These are phyloP conservation scores for Penicillium janthinellum DNA, from an alignment of 2,329 filamentous ascomycete genomes.

Conservation along the genomic window DNA sequence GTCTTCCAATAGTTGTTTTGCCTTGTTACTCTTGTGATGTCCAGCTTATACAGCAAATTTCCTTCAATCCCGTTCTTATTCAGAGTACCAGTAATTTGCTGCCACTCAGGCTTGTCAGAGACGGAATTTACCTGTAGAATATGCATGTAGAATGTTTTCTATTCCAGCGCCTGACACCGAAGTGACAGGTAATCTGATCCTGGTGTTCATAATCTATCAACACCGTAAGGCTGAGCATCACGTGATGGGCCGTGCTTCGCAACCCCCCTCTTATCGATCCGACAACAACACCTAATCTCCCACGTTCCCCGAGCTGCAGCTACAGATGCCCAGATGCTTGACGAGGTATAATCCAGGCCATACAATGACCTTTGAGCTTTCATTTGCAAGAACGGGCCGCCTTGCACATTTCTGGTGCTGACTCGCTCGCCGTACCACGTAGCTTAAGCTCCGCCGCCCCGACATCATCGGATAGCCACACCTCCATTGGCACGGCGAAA, in stretches of 20 bases:
- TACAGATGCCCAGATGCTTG: slow-evolving; percentile 17
- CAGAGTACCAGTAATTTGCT: neutral
- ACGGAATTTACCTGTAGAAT: too few relatives aligned
- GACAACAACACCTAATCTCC: slow-evolving; percentile 23
- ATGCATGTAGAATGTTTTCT: neutral
- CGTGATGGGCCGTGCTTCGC: slow-evolving; percentile 18
- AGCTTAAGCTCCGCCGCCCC: slow-evolving; percentile 28
- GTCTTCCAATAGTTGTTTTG: slow-evolving; percentile 5
- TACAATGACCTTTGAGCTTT: slow-evolving; percentile 33
- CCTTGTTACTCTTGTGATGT: slow-evolving; percentile 10
- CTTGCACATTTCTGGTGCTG: slow-evolving; percentile 24
- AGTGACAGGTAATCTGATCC: too few relatives aligned
- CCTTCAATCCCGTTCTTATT: slow-evolving; percentile 9
- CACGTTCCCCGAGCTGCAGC: slow-evolving; percentile 22
- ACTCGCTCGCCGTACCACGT: slow-evolving; percentile 22
- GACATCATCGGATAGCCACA: slow-evolving; percentile 21
- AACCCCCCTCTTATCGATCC: slow-evolving; percentile 28
- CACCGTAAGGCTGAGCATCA: slow-evolving; percentile 20
- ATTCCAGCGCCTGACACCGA: neutral
- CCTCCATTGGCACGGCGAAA: slow-evolving; percentile 3
- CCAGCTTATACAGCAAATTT: slow-evolving; percentile 24
- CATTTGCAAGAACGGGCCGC: slow-evolving; percentile 24
- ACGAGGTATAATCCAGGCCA: slow-evolving; percentile 26
- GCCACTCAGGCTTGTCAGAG: neutral
- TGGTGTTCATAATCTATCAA: neutral